phyloP scores from a whole-genome alignment of 2,329 filamentous ascomycete genomes.

The Cercospora sojina region DNA sequence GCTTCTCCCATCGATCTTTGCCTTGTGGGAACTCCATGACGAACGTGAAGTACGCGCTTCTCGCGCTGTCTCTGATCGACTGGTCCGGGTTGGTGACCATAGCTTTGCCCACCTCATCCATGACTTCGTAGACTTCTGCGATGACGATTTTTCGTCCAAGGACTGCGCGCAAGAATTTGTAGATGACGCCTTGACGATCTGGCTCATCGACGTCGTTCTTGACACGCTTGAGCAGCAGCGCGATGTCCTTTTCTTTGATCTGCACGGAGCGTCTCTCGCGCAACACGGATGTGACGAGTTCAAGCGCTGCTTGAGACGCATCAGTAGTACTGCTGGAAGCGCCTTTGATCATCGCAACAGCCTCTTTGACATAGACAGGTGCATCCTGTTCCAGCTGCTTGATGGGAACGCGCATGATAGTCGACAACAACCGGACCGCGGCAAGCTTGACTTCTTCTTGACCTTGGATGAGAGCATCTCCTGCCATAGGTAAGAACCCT shows the following conservation, averaged over 20 bases:
- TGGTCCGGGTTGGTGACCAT: constrained; percentile 97
- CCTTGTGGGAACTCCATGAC: constrained; percentile 91
- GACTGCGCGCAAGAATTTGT: constrained; percentile 88
- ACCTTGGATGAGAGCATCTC: constrained; percentile 77
- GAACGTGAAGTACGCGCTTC: constrained; percentile 91
- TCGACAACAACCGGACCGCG: constrained; percentile 77
- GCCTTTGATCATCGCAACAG: constrained; percentile 74
- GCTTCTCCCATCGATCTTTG: constrained; percentile 83
- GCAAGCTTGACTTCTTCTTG: constrained; percentile 94
- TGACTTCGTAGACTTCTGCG: constrained; percentile 82
- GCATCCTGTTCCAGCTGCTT: constrained; percentile 66
- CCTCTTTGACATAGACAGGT: constrained; percentile 80
- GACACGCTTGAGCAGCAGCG: constrained; percentile 76
- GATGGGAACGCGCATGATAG: constrained; percentile 81
- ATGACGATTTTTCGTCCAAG: constrained; percentile 83
- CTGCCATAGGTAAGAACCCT: constrained; percentile 84
- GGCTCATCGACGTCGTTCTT: constrained; percentile 90
- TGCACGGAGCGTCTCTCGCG: constrained; percentile 74
- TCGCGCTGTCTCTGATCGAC: constrained; percentile 79
- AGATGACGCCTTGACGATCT: constrained; percentile 86
- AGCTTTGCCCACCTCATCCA: constrained; percentile 83
- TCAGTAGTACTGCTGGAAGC: constrained; percentile 79
- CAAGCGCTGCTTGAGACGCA: constrained; percentile 81
- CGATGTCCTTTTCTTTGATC: constrained; percentile 77
- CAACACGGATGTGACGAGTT: constrained; percentile 80